Percentiles rank a stretch among this genome's conserved stretches.
These are phyloP conservation scores for Claviceps fusiformis DNA, from an alignment of 2,329 filamentous ascomycete genomes.

Conservation along the genomic window DNA sequence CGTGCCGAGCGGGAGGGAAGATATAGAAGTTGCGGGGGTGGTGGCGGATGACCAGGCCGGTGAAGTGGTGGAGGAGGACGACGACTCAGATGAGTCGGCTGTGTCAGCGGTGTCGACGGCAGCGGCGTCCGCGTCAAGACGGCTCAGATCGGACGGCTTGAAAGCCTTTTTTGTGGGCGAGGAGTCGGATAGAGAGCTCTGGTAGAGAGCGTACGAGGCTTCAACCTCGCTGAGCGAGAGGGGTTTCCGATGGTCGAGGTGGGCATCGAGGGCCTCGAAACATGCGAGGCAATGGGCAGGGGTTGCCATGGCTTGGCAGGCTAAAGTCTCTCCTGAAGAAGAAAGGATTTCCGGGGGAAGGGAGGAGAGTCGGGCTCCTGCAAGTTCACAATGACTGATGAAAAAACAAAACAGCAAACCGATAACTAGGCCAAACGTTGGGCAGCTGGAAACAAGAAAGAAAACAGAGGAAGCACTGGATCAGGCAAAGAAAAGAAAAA, in stretches of 20 bases:
- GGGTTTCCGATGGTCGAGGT: slow-evolving; percentile 55
- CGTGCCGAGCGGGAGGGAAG: slow-evolving; percentile 22
- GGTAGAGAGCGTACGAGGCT: slow-evolving; percentile 41
- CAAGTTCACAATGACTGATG: neutral
- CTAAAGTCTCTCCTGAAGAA: neutral
- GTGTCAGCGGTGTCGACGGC: slow-evolving; percentile 11
- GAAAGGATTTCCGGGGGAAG: too few species aligned
- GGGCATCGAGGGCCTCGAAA: slow-evolving; percentile 73
- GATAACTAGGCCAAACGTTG: neutral
- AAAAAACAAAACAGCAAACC: neutral
- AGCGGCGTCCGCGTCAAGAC: too few species aligned
- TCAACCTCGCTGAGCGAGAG: slow-evolving; percentile 57
- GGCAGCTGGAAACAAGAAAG: neutral
- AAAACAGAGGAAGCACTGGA: neutral
- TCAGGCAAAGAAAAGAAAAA: neutral
- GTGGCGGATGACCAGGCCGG: slow-evolving; percentile 26
- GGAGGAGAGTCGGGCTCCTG: too few species aligned
- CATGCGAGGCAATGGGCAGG: slow-evolving; percentile 79
- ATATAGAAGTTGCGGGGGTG: slow-evolving; percentile 31
- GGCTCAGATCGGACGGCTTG: slow-evolving; percentile 21
- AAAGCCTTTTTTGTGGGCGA: slow-evolving; percentile 9
- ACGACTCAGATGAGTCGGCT: slow-evolving; percentile 13
- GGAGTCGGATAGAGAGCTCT: slow-evolving; percentile 9
- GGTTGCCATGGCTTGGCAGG: slow-evolving; percentile 55
- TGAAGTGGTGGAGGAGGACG: slow-evolving; percentile 23